phyloP scores from a whole-genome alignment of 2,329 filamentous ascomycete genomes.

The Aureobasidium subglaciale region DNA sequence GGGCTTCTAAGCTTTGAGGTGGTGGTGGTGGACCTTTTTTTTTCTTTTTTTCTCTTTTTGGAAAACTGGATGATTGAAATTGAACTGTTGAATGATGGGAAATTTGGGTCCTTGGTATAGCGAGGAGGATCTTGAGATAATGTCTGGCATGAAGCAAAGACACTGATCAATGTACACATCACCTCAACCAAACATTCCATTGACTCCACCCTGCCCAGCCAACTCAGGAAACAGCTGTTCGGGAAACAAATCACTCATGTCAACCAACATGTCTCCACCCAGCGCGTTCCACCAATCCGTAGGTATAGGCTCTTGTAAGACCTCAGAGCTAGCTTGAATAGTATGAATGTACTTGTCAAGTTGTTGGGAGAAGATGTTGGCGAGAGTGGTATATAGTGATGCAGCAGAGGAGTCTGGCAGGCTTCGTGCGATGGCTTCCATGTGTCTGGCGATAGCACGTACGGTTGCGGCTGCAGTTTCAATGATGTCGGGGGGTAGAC shows the following conservation, averaged over 20 bases:
- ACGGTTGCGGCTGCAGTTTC: background rate
- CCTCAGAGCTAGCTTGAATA: background rate
- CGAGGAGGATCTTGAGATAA: no score
- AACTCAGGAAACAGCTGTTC: background rate
- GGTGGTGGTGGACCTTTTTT: no score
- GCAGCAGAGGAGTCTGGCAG: background rate
- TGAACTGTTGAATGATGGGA: no score
- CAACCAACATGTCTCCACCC: background rate
- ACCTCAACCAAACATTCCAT: background rate
- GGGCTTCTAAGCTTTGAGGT: conserved; percentile 11
- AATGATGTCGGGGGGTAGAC: background rate
- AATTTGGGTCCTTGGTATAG: no score
- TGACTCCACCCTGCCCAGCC: background rate
- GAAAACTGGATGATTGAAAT: no score
- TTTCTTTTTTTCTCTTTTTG: no score
- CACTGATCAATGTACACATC: background rate
- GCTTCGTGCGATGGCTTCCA: background rate
- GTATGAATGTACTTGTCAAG: background rate
- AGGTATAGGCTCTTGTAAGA: background rate
- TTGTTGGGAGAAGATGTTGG: background rate
- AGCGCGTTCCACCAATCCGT: conserved; percentile 7
- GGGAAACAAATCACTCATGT: background rate
- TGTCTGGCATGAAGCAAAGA: no score
- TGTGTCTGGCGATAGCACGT: background rate
- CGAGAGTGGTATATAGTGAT: background rate